Evolutionary conservation across 2,329 filamentous ascomycete genomes (phyloP).

Genomic region (Fusarium xylarioides): DNA sequence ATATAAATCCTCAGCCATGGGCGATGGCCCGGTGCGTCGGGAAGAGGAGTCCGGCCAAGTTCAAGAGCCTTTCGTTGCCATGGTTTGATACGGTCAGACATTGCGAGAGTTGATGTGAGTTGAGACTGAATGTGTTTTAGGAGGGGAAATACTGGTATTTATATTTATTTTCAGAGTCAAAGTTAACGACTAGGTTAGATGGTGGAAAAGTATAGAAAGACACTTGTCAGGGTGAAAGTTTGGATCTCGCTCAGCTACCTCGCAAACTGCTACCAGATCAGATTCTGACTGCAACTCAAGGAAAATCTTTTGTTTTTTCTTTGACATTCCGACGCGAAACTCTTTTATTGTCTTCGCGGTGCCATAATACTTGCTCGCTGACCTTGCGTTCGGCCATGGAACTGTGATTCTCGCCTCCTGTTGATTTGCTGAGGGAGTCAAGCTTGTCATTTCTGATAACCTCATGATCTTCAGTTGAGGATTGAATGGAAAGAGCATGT

Average conservation of each 20-base stretch:
- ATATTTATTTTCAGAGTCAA: not conserved
- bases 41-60: not conserved
- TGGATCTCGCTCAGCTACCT: not conserved
- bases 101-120: not conserved
- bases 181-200: not conserved
- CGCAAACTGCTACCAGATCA: not conserved
- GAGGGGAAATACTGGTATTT: not conserved
- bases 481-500: no score
- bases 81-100: not conserved
- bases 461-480: not conserved
- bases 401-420: no score
- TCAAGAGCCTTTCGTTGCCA: not conserved
- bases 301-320: not conserved
- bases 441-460: not conserved
- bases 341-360: rapidly evolving
- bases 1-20: not conserved
- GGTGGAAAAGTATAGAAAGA: not conserved
- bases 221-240: not conserved
- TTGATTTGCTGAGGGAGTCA: not conserved
- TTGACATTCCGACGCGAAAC: rapidly evolving
- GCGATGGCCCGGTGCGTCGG: not conserved
- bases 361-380: not conserved
- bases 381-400: not conserved
- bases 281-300: not conserved
- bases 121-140: no score